Evolutionary conservation across 2,329 filamentous ascomycete genomes (phyloP), one percentile per base, ranked within the genome.

Genomic region (Penicillium sp.): DNA sequence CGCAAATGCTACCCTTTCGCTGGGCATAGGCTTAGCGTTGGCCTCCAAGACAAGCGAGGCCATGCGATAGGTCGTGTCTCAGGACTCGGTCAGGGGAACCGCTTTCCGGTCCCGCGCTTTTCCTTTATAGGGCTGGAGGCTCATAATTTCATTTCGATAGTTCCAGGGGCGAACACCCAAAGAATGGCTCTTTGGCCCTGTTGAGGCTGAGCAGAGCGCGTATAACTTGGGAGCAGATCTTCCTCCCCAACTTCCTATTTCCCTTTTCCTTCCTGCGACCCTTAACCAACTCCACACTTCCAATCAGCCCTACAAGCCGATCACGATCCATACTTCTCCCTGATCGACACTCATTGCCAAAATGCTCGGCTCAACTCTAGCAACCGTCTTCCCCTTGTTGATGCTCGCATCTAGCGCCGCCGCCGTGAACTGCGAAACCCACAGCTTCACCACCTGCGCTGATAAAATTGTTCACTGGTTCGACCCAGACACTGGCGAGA

Each of bases 381-480:
- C 48, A 17, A 46, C 39, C 10, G 42, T 30, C 23, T 45, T 42
- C 33, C 48, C 53, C 3, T 34, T 52, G 26, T 34, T 55, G 26
- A 46, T 52, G 36, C 53, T 55, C 18, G 53, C 53, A 7, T 40
- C 36, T 10, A 49, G 44, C 36, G 53, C 32, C 44, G 26, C 51
- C 17, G 55, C 37, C 21, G 49, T 30, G 12, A 45, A 48, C 43
- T 54, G 51, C 36, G 24, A 26, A 20, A 42, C 46, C 24, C 33
- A 44, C 46, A 55, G 52, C 46, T 60, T 27, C 37, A 60, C 49
- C 26, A 34, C 34, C 45, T 55, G 49, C 37, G 53, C 46, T 30
- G 59, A 59, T 44, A 43, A 27, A 1, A 61, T 48, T 40, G 46
- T 55, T 9, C 56, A 59, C 47, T 61, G 50, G 49, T 61, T 54